Base-by-base conservation (phyloP, 192 early-diverging fungal genomes). In the Mortierella claussenii region DNA sequence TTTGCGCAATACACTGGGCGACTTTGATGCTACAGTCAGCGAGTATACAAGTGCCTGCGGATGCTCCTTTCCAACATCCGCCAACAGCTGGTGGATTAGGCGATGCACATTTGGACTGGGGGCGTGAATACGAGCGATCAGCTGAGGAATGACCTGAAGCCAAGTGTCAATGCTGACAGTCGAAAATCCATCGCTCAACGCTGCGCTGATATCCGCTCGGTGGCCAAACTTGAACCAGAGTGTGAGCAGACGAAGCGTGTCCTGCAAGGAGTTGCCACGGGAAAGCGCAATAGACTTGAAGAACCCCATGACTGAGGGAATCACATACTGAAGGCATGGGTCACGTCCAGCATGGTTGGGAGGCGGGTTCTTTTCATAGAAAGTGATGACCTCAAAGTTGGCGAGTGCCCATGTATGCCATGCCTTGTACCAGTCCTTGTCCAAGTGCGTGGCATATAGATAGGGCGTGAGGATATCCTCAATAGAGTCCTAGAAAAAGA, bases 1-100 rank as follows among this genome's bases (percentile, higher is more conserved):
- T 71, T 91, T 91, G 52, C 96, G 80, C 42, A 88, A 60, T 2
- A 68, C 69, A 65, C 89, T 93, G 58, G 93, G 93, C 6, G 95
- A 96, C 58, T 97, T 97, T 0, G 96, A 95, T 12, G 97, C 96
- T 0, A 98, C 97, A 4, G 94, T 97, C 24, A 99, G 78, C 32
- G 98, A 96, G 71, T 98, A 98, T 15, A 99, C 89, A n/a, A 98
- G 86, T 6, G 98, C 95, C 71, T 99, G 97, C 7, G 98, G 98
- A 69, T 99, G 95, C 49, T 88, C 88, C 68, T 94, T 94, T 34
- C 96, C 97, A 26, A 99, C 89, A 57, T 96, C 95, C 0, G 88
- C 86, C 56, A 99, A 78, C 21, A 99, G 63, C 56, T 95, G 93
- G 69, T 96, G 93, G 43, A 99, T 92, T 32, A 99, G 80, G 24